A percentile compares a stretch with the other conserved stretches of the same genome.
Evolutionary conservation across 352 stramenopile genomes (phyloP).

Genomic region (Phytopythium mirpurense): DNA sequence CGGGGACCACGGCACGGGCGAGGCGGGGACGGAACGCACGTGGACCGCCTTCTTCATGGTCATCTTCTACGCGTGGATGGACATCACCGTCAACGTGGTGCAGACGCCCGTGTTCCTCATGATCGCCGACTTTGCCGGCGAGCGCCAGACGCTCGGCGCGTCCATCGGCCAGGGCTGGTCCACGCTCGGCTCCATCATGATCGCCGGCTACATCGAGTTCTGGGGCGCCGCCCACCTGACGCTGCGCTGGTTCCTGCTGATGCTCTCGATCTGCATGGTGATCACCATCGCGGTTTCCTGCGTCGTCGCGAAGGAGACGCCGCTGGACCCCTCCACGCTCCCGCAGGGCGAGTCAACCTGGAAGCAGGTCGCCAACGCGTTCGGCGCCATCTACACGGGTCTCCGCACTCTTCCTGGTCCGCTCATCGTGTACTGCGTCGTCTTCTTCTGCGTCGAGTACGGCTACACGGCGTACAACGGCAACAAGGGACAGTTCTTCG

Average conservation of each 20-base stretch:
- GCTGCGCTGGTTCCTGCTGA: no score
- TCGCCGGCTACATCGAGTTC: no score
- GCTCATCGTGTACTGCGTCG: constrained; percentile 25
- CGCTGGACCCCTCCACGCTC: constrained; percentile 19
- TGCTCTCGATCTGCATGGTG: constrained; percentile 40
- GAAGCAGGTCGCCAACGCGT: constrained; percentile 22
- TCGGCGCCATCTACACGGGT: constrained; percentile 32
- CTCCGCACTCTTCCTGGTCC: constrained; percentile 25
- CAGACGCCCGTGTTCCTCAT: constrained; percentile 26
- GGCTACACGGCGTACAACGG: constrained; percentile 54
- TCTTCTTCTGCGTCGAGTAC: constrained; percentile 42
- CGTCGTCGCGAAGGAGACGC: constrained; percentile 29
- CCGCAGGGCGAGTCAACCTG: no score
- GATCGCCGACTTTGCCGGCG: constrained; percentile 32
- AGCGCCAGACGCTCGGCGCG: constrained; percentile 29
- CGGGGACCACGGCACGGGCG: constrained; percentile 14
- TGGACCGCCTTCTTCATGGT: constrained; percentile 28
- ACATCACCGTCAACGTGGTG: constrained; percentile 34
- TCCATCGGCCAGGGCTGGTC: constrained; percentile 19
- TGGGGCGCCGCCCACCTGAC: no score
- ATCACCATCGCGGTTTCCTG: constrained; percentile 26
- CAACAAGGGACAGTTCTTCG: constrained; percentile 59
- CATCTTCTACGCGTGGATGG: constrained; percentile 41
- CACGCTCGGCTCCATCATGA: no score
- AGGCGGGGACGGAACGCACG: constrained; percentile 17